phyloP scores from a whole-genome alignment of 345 rosid genomes.

The Gossypium australe region DNA sequence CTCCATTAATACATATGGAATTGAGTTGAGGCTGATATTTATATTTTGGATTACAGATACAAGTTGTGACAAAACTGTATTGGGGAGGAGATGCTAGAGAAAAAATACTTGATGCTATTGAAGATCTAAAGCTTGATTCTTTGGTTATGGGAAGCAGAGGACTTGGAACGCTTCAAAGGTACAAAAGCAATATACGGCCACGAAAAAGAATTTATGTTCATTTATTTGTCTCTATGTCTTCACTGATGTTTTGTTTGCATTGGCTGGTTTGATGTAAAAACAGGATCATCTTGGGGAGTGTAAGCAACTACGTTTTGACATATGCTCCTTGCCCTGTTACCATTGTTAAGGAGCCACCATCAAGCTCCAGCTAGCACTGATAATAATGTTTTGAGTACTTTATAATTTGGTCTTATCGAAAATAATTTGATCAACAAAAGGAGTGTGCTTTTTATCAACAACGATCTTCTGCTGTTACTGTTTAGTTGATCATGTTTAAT shows the following conservation, averaged over 20 bases:
- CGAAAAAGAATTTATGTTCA: background rate
- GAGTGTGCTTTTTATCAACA: background rate
- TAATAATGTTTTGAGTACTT: background rate
- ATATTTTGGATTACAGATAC: conserved; percentile 24
- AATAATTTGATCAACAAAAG: background rate
- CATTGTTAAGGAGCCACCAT: conserved; percentile 38
- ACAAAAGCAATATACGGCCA: background rate
- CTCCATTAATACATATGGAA: background rate
- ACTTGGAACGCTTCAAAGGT: conserved; percentile 80
- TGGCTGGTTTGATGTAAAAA: conserved; percentile 10
- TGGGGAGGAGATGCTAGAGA: conserved; percentile 99
- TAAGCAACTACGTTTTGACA: conserved; percentile 44
- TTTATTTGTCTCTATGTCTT: background rate
- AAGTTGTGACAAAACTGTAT: conserved; percentile 60
- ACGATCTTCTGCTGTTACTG: background rate
- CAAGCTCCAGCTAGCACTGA: conserved; percentile 1
- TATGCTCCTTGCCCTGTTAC: conserved; percentile 57
- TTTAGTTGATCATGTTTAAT: background rate
- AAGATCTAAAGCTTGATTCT: conserved; percentile 77
- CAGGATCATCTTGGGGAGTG: conserved; percentile 84
- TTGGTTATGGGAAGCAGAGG: conserved; percentile 95
- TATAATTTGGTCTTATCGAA: background rate
- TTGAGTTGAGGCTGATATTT: conserved; percentile 32
- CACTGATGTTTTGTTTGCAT: conserved; percentile 20
- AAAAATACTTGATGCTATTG: conserved; percentile 60